These are phyloP conservation scores for Cordyceps pruinosa DNA, from an alignment of 2,329 filamentous ascomycete genomes.

Conservation along the genomic window DNA sequence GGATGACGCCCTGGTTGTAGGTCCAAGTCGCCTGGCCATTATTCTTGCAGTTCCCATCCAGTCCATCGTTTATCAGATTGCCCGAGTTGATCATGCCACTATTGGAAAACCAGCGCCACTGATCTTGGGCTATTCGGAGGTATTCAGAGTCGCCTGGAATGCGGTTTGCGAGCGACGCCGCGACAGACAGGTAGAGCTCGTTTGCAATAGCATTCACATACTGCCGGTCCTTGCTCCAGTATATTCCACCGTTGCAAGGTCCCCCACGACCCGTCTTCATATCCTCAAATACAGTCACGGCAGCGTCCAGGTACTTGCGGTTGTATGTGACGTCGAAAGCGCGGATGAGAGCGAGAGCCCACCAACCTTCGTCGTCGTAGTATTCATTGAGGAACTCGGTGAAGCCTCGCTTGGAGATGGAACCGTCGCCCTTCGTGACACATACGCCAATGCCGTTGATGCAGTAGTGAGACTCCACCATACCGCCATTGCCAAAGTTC, in stretches of 20 bases:
- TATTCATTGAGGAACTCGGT: slow-evolving; percentile 43
- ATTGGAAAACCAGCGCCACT: slow-evolving; percentile 47
- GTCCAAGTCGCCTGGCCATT: slow-evolving; percentile 44
- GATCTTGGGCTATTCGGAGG: slow-evolving; percentile 40
- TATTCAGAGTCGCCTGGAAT: slow-evolving; percentile 32
- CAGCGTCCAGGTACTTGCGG: slow-evolving; percentile 44
- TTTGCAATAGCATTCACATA: slow-evolving; percentile 52
- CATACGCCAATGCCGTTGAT: slow-evolving; percentile 18
- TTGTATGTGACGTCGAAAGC: slow-evolving; percentile 49
- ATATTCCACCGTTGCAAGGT: slow-evolving; percentile 47
- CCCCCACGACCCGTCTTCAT: slow-evolving; percentile 42
- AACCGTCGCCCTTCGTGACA: slow-evolving; percentile 18
- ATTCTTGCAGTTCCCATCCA: slow-evolving; percentile 42
- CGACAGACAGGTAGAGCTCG: slow-evolving; percentile 49
- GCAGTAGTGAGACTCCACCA: slow-evolving; percentile 33
- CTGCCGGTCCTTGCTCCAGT: slow-evolving; percentile 46
- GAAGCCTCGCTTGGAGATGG: slow-evolving; percentile 29
- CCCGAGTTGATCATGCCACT: slow-evolving; percentile 46
- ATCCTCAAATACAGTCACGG: slow-evolving; percentile 48
- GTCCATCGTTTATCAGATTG: slow-evolving; percentile 47
- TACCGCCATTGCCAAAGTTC: slow-evolving; percentile 23
- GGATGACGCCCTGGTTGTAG: slow-evolving; percentile 54
- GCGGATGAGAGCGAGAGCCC: slow-evolving; percentile 52
- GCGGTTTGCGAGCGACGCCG: slow-evolving; percentile 46
- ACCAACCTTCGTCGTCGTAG: slow-evolving; percentile 59